Evolutionary conservation across 2,329 filamentous ascomycete genomes (phyloP), one percentile per base, ranked within the genome.

Genomic region (Penicillium vulpinum): DNA sequence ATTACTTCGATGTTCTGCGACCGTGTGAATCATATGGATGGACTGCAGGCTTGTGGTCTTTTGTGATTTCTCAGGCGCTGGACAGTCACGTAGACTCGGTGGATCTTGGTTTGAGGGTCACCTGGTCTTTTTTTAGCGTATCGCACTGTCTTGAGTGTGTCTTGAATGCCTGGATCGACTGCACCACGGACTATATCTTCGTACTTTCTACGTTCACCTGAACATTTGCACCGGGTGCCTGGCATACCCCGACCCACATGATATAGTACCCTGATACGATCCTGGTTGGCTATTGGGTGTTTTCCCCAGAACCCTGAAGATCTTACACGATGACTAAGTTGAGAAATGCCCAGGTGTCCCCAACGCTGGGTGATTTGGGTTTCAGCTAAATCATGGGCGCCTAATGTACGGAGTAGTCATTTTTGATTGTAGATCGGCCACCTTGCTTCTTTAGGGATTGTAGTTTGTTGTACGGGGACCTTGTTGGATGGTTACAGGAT

Each of bases 1-100:
- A 18, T 36, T 33, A 26, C 8, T 51, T 29, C 38, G 44, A 26
- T 31, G 16, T 43, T 39, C 13, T 46, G 48, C 54, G 48, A 46
- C 40, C 21, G 21, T 24, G 24, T 41, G 51, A 33, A 28, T 33
- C 36, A 49, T 22, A 31, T 21, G 8, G 21, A 11, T 50, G 26
- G 24, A 26, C 16, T 49, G 28, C 21, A n/a, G 5, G 41, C 11
- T 1, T 35, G 41, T 16, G 6, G 33, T 26, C 15, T 18, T 24
- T 21, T 21, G 10, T 29, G 21, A 28, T 7, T 33, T 18, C 16
- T 40, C 41, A 1, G 35, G 21, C 4, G 35, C 26, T 22, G 24
- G 44, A 41, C 44, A 40, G 40, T 56, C 54, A 46, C 48, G 54
- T 56, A 56, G 54, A 56, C 48, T 26, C 10, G 24, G 26, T 24